Evolutionary conservation across 169 alveolate genomes (phyloP), one percentile per base, ranked within the genome.

Genomic region (Cryptosporidium ryanae): DNA sequence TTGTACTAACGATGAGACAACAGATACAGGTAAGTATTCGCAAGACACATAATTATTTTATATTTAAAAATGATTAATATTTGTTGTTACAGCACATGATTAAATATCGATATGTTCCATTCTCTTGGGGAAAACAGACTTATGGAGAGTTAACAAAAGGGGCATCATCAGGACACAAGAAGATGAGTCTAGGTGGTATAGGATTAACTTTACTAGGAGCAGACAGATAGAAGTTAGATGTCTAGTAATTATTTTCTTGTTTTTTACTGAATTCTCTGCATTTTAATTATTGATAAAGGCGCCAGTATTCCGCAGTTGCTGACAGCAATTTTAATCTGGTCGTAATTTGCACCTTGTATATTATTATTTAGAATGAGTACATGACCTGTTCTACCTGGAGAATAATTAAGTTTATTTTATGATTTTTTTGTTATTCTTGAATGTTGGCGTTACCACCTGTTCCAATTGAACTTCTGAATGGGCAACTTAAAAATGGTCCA

Each of bases 1-100:
- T 96, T 76, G 59, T 93, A 2, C 84, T 94, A 27, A 94, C 98
- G 17, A 95, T 96, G 98, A 96, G 94, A 65, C 91, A 94, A 70
- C 98, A 95, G 84, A 89, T 96, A n/a, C 87, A 76, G 87, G 87
- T 76, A 76, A 31, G 84, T 50, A n/a, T 32, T 7, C 18, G 27
- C 43, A 25, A 57, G 17, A n/a, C 8, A 10, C 46, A 38, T 38
- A 38, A 38, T 2, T n/a, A 13, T 0, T 38, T 0, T 43, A 61
- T 13, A 76, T 59, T 34, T 59, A 23, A 23, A 0, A 6, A 23
- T 25, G 25, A 25, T 1, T 61, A 17, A 61, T 61, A 15, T 61
- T 21, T 5, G 13, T 61, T 21, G 8, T 61, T 18, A 21, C 50
- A 83, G 84, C 91, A 65, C 18, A 92, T 92, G 94, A 92, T 90